Conservation (phyloP, 139 green algal species). For the Chlorella sp. region DNA sequence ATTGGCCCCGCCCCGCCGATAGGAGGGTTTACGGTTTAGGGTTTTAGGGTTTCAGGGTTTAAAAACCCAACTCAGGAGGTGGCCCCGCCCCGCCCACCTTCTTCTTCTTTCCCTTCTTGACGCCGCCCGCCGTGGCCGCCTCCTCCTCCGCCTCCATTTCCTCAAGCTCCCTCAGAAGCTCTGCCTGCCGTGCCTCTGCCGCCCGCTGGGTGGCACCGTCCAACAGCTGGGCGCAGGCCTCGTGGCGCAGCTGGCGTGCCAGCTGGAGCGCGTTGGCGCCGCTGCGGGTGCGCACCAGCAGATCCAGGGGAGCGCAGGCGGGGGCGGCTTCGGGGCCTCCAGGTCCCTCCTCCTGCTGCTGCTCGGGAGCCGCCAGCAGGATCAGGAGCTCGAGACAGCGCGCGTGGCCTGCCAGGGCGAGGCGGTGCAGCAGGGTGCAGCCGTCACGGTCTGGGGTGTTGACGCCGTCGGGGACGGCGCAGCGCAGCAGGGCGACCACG, state of each 20-base stretch:
- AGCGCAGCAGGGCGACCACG: constrained; percentile 11
- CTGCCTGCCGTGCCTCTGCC: constrained; percentile 47
- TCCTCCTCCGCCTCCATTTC: constrained; percentile 17
- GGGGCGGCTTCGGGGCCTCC: not conserved
- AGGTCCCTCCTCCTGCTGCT: not conserved
- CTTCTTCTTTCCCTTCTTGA: constrained; percentile 47
- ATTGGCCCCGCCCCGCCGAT: too few species aligned
- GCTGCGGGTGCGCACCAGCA: constrained; percentile 50
- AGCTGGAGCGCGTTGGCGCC: constrained; percentile 62
- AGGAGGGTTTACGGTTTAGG: too few species aligned
- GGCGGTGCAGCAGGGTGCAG: constrained; percentile 49
- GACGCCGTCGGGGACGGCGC: constrained; percentile 31
- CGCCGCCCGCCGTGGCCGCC: not conserved
- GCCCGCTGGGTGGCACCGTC: constrained; percentile 55
- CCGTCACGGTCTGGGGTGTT: constrained; percentile 51
- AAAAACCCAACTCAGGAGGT: too few species aligned
- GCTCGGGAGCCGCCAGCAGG: constrained; percentile 8
- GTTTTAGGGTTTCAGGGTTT: too few species aligned
- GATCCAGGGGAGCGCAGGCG: constrained; percentile 26
- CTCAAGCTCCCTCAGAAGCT: constrained; percentile 53
- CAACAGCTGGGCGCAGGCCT: constrained; percentile 37
- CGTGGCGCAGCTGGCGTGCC: constrained; percentile 34
- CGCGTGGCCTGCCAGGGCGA: constrained; percentile 43
- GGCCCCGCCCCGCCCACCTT: not conserved
- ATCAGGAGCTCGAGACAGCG: constrained; percentile 47